Base-by-base conservation (phyloP, 148 eudicot genomes). In the Chenopodium formosanum region DNA sequence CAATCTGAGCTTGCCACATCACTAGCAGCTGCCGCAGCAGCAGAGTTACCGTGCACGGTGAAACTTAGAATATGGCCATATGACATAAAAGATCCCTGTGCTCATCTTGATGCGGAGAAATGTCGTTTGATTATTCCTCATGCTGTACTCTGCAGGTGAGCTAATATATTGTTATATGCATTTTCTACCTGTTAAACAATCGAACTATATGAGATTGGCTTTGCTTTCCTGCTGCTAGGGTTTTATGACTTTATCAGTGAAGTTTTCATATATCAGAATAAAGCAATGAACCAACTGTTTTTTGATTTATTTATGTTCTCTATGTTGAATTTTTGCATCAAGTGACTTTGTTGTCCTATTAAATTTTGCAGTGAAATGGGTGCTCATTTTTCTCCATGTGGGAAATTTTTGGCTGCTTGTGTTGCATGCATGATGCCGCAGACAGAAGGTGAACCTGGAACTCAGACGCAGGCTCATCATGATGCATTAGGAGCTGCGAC, bases 301-400 rank as follows among this genome's bases (percentile, higher is more conserved):
- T 29, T 67, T 27, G 11, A 17, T 72, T 14, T 27, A 10, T 46
- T 47, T 83, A 58, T 77, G 32, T 37, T 69, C 14, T 48, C 2
- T 50, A 9, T 50, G 14, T n/a, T 27, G 34, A 16, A 9, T 29
- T 70, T 58, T 22, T 64, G 20, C 34, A 22, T 10, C 65, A 44
- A 66, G 48, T 78, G 23, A 65, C 75, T 56, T 47, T 73, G 47
- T 70, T 32, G 19, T 82, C 34, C 27, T 48, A 46, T 44, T 53
- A 65, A 66, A 8, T 13, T 72, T 87, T 92, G 86, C 92, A 97
- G 99, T 88, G 99, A 97, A 89, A 97, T 97, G 99, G 99, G 99
- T 70, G 97, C 99, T 88, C 99, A 97, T 86, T 97, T 97, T 87
- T 97, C 99, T 65, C 98, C 99, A 13, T 97, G 99, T 82, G 99